Evolutionary conservation across 2,329 filamentous ascomycete genomes (phyloP).

Genomic region (Mycogone perniciosa): DNA sequence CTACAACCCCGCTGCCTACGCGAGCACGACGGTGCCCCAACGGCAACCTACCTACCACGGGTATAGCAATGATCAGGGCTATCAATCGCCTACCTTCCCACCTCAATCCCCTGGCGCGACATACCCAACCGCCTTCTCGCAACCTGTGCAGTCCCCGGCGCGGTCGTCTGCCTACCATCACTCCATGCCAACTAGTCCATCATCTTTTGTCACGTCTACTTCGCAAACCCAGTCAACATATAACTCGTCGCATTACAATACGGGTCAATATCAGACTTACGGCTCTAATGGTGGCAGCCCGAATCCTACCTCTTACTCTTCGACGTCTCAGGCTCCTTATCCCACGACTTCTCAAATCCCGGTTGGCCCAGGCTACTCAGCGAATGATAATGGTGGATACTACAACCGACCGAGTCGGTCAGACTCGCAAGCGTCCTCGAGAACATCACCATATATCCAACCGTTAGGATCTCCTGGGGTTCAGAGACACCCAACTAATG

Average conservation of each 20-base stretch:
- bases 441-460: constrained; percentile 38
- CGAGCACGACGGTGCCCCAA: constrained; percentile 41
- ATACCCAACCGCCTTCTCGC: constrained; percentile 20
- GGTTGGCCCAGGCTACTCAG: constrained; percentile 44
- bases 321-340: constrained; percentile 43
- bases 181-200: constrained; percentile 30
- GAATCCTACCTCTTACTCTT: constrained; percentile 28
- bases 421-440: constrained; percentile 43
- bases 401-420: constrained; percentile 41
- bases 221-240: constrained; percentile 28
- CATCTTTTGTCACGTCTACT: constrained; percentile 21
- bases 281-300: constrained; percentile 35
- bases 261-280: constrained; percentile 29
- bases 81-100: constrained; percentile 30
- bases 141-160: constrained; percentile 22
- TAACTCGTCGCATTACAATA: constrained; percentile 29
- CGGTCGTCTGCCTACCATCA: constrained; percentile 36
- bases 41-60: constrained; percentile 46
- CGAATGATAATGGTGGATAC: constrained; percentile 40
- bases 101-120: constrained; percentile 33
- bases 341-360: constrained; percentile 48
- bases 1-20: constrained; percentile 57
- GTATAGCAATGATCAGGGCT: constrained; percentile 39
- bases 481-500: constrained; percentile 53
- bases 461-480: constrained; percentile 41